These are phyloP conservation scores for Brassica incana DNA, from an alignment of 345 rosid species.

Conservation along the genomic window DNA sequence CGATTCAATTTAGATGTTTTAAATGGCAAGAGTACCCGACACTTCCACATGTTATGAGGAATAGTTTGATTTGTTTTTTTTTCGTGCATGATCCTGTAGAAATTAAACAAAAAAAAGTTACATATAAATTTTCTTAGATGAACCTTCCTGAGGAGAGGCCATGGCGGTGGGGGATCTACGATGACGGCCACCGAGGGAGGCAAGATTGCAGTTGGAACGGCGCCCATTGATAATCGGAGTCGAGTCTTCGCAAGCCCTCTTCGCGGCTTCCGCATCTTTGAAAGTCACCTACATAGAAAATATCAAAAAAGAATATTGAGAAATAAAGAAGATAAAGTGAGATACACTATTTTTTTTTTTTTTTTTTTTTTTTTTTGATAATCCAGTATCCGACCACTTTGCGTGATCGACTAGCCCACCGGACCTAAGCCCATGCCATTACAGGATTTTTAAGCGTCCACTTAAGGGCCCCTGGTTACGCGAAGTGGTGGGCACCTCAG, in stretches of 20 bases:
- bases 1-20: neutral
- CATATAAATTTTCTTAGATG: neutral
- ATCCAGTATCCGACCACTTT: no score
- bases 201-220: conserved; percentile 92
- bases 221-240: conserved; percentile 88
- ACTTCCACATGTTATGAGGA: neutral
- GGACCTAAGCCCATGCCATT: no score
- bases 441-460: no score
- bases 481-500: no score
- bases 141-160: conserved; percentile 62
- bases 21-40: neutral
- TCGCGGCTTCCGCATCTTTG: conserved; percentile 82
- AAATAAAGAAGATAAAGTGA: neutral
- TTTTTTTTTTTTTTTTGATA: no score
- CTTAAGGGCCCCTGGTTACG: no score
- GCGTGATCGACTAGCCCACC: no score
- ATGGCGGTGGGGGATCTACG: conserved; percentile 52
- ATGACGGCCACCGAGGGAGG: conserved; percentile 89
- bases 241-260: conserved; percentile 82
- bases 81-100: neutral
- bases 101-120: neutral
- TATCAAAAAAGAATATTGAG: neutral
- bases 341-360: no score
- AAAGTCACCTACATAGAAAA: conserved; percentile 66
- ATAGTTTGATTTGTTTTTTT: neutral